Evolutionary conservation across 345 rosid genomes (phyloP).

Genomic region (Acer yangbiense): DNA sequence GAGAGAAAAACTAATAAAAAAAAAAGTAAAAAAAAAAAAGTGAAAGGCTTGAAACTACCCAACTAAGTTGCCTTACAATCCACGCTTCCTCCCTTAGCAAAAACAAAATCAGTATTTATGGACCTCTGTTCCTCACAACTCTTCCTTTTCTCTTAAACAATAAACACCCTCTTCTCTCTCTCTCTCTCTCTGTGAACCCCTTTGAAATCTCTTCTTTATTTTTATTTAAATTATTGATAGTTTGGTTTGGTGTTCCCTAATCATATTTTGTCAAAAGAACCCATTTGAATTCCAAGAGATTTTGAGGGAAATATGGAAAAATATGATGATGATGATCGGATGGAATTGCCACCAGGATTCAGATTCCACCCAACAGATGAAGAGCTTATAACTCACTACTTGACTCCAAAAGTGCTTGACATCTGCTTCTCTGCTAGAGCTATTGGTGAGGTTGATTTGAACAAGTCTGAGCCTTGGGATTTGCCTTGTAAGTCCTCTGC

Average conservation of each 20-base stretch:
- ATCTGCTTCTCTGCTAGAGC: slow-evolving; percentile 47
- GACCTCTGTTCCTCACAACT: slow-evolving; percentile 19
- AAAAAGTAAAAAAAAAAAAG: slow-evolving; percentile 10
- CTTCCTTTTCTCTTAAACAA: slow-evolving; percentile 19
- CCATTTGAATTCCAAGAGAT: background rate
- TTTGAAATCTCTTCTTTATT: background rate
- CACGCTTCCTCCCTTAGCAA: slow-evolving; percentile 39
- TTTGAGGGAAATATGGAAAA: slow-evolving; percentile 36
- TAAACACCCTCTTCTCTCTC: background rate
- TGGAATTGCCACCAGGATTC: slow-evolving; percentile 65
- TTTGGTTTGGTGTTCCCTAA: too few species aligned
- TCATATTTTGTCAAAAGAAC: background rate
- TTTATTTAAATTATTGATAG: too few species aligned
- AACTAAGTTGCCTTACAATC: slow-evolving; percentile 39
- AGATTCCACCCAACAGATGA: slow-evolving; percentile 67
- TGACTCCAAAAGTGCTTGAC: slow-evolving; percentile 44
- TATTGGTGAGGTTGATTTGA: slow-evolving; percentile 65
- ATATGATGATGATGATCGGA: slow-evolving; percentile 30
- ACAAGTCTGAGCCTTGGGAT: slow-evolving; percentile 75
- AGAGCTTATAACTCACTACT: slow-evolving; percentile 60
- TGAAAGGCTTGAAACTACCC: slow-evolving; percentile 29
- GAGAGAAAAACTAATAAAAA: background rate
- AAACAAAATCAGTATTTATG: slow-evolving; percentile 39
- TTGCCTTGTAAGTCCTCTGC: slow-evolving; percentile 49
- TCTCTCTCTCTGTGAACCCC: background rate